These are phyloP conservation scores for Trichoderma guizhouense DNA, from an alignment of 2,329 filamentous ascomycete species.

Conservation along the genomic window DNA sequence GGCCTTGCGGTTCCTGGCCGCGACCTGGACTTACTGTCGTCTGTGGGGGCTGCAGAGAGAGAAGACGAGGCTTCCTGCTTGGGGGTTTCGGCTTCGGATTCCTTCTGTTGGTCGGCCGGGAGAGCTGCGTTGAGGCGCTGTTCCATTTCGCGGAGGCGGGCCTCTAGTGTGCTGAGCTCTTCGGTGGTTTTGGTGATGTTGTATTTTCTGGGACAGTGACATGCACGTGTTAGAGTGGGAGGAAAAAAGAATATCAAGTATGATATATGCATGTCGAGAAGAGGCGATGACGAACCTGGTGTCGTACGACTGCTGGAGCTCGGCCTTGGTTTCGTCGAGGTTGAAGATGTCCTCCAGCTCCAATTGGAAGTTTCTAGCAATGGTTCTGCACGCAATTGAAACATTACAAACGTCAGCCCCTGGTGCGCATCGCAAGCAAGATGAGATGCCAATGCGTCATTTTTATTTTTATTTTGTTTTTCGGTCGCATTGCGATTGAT, in stretches of 20 bases:
- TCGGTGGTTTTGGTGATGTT: slow-evolving; percentile 68
- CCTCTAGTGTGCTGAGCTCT: slow-evolving; percentile 84
- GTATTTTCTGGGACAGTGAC: slow-evolving; percentile 62
- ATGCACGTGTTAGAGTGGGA: not conserved
- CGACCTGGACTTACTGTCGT: slow-evolving; percentile 42
- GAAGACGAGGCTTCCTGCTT: slow-evolving; percentile 17
- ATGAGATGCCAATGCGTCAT: not conserved
- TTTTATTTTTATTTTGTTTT: not conserved
- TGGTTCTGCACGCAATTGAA: slow-evolving; percentile 56
- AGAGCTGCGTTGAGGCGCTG: slow-evolving; percentile 57
- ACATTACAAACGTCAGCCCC: not conserved
- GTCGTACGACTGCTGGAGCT: slow-evolving; percentile 71
- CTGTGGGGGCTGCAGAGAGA: slow-evolving; percentile 23
- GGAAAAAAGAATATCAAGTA: not conserved
- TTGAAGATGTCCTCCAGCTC: slow-evolving; percentile 88
- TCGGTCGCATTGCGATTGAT: slow-evolving; percentile 4
- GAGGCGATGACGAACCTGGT: slow-evolving; percentile 63
- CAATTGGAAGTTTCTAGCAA: slow-evolving; percentile 81
- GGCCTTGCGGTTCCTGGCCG: slow-evolving; percentile 53
- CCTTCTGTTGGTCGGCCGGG: slow-evolving; percentile 19
- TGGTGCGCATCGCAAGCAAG: not conserved
- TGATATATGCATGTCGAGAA: not conserved
- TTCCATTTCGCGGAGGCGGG: slow-evolving; percentile 80
- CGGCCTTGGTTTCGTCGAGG: slow-evolving; percentile 73
- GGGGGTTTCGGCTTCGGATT: slow-evolving; percentile 4